A percentile compares a stretch with the other conserved stretches of the same genome.
Conservation (phyloP, 768 basidiomycete genomes). For the Suillus discolor region DNA sequence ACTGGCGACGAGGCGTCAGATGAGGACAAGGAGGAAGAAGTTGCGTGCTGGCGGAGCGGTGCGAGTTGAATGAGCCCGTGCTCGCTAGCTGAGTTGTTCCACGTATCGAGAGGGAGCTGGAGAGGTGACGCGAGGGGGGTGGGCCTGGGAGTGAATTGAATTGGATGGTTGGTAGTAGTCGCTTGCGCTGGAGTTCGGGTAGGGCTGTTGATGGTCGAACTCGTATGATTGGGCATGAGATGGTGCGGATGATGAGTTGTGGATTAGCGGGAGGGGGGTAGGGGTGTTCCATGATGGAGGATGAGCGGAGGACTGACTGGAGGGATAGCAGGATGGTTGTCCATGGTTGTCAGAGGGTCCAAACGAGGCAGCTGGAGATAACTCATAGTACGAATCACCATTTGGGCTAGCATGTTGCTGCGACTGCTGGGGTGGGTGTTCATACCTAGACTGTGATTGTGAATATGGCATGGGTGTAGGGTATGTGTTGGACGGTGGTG, state of each 20-base stretch:
- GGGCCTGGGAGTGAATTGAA: not conserved
- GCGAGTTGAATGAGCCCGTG: conserved; percentile 39
- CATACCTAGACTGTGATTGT: conserved; percentile 22
- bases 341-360: conserved; percentile 15
- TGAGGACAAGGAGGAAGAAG: conserved; percentile 29
- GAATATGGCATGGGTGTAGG: conserved; percentile 26
- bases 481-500: conserved; percentile 17
- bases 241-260: conserved; percentile 4
- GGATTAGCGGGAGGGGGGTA: conserved; percentile 1
- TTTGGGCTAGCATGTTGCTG: conserved; percentile 24
- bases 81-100: conserved; percentile 16
- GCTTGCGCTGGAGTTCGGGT: not conserved
- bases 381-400: conserved; percentile 27
- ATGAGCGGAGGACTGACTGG: conserved; percentile 29
- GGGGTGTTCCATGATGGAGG: conserved; percentile 22
- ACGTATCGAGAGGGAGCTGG: not conserved
- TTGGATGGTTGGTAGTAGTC: conserved; percentile 9
- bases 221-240: conserved; percentile 6
- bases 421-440: conserved; percentile 24
- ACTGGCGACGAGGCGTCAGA: conserved; percentile 29
- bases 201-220: conserved; percentile 8
- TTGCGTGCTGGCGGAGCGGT: conserved; percentile 29
- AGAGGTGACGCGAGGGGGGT: not conserved
- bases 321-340: conserved; percentile 25
- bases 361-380: conserved; percentile 18